Evolutionary conservation across 805 yeast species (phyloP), one percentile per base, ranked within the genome.

Genomic region (Torulaspora microellipsoides): DNA sequence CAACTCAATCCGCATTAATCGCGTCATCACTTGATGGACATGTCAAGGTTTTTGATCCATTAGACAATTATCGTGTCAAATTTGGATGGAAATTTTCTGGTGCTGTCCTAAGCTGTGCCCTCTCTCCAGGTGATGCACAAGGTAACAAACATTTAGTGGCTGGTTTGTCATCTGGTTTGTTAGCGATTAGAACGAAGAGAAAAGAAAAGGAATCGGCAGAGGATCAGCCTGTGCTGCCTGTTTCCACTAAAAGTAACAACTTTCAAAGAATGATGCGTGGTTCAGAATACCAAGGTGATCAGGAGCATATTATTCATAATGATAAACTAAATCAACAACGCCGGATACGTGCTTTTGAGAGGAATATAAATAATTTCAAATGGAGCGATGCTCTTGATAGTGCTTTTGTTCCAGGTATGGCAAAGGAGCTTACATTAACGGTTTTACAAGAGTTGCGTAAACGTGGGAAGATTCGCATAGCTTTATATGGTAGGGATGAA

Each of bases 41-140:
- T 65, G 96, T 93, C 47, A 93, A 93, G 66, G 90, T 90, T 35
- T 87, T 91, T 62, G 97, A 90, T 64, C 78, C 86, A 31, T 67
- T 76, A 23, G 76, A 83, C 15, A 76, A 78, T 54, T 90, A 91
- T 87, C 85, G 83, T 48, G 96, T 91, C 48, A 86, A 84, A 62
- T 91, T 89, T 62, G 97, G 97, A 38, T 91, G 98, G 97, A 91
- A 90, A 66, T 91, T 85, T 60, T 96, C 96, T 29, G 88, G 91
- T 17, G 95, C 95, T 31, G 96, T 93, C 0, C 71, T 93, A 54
- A 74, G 87, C 55, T 81, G 95, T 61, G 98, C 90, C 11, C 83
- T 87, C 9, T 87, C 96, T 8, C 97, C 98, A 23, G 73, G 63
- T 28, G 61, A 54, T 36, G 58, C 62, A 4, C 60, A 58, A 42